Base-by-base conservation (phyloP, 31 red algal species). In the Bonnemaisonia californica region DNA sequence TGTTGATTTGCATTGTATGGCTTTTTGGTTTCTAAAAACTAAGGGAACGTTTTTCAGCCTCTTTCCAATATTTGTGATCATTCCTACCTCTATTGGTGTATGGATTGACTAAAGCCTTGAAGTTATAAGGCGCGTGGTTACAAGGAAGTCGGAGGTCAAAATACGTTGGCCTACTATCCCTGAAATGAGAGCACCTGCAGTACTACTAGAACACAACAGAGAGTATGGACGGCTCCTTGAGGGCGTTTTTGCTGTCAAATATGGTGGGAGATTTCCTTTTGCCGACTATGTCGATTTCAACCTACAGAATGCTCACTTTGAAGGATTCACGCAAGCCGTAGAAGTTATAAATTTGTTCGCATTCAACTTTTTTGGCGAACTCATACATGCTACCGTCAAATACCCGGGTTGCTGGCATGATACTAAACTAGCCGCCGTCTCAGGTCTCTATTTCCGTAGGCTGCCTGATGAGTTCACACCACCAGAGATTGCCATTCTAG, bases 281-380 rank as follows among this genome's bases (percentile, higher is more conserved):
- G 51, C 81, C 13, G 31, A 57, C 1, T 71, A 31, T 3, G 54
- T 58, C 24, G 57, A 84, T 13, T 30, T 16, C n/a, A 36, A 71
- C 19, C 21, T 72, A 22, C 81, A 84, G 28, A 84, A 74, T 47
- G 56, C 68, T 35, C 74, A 72, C 68, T 84, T 42, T 38, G 67
- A 84, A 39, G 81, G 68, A 19, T 84, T 59, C 36, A 84, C 66
- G 12, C 8, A 36, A 21, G 36, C 12, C 24, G 51, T 74, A 2
- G 68, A 84, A 37, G 66, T 84, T 12, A 57, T 24, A 13, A 84
- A 58, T 36, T 48, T 84, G 3, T 64, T 84, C 27, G 54, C 63
- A 2, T 84, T 27, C 31, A 63, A 74, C 81, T 73, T 84, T 34
- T 21, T 1, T 4, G 65, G 69, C 16, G 56, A 74, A 47, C 54